Base-by-base conservation (phyloP, 768 basidiomycete species). In the Hericium erinaceus region DNA sequence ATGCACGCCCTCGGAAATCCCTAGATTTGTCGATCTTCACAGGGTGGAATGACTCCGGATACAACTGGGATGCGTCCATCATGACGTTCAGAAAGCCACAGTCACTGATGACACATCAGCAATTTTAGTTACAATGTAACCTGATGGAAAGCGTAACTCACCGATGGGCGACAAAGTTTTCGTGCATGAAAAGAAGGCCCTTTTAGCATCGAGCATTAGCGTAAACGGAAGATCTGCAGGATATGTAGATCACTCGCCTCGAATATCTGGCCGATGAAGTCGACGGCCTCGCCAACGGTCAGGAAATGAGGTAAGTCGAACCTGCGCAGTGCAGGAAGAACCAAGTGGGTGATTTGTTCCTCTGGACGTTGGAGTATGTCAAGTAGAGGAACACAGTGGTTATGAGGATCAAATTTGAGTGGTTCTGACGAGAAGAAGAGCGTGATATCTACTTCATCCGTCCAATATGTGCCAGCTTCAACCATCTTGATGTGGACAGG, bases 241-340 rank as follows among this genome's bases (percentile, higher is more conserved):
- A 26, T 26, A 33, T 33, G 9, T 33, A 33, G 8, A 33, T 61
- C 18, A 39, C 58, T 3, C 10, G 72, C 75, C 67, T 75, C 73
- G n/a, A 75, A 65, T 0, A 73, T 39, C 54, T 75, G 73, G 0
- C 57, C 48, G 33, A 72, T 60, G 46, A 68, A 74, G 2, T 66
- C 67, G 0, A 75, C 52, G 1, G 64, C 68, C 60, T 76, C 75
- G 1, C 75, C 72, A 2, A 71, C 54, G 0, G 71, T 74, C 22
- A 66, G 56, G 52, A 75, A 69, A 0, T 37, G 61, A 0, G 73
- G 74, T 2, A 68, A 58, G 38, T 69, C 39, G 55, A 52, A 69
- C 4, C 16, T 22, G 0, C 68, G 63, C 10, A 74, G 55, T 2
- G 68, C 58, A 1, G 74, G 68, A 64, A 74, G 68, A 9, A 75